Evolutionary conservation across 1,284 basidiomycete genomes (phyloP), one percentile per base, ranked within the genome.

Genomic region (Marasmius fiardii): DNA sequence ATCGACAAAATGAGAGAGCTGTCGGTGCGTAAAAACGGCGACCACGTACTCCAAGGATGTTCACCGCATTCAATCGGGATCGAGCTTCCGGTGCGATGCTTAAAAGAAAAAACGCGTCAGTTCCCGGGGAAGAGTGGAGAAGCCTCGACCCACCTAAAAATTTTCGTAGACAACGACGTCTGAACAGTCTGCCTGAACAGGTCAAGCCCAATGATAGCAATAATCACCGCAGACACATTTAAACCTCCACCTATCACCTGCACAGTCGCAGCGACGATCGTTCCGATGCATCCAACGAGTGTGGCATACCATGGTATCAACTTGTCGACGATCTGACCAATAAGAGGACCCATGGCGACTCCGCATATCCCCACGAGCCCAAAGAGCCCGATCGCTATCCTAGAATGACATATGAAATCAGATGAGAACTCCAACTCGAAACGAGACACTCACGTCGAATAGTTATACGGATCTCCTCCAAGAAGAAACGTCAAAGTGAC

Each of bases 401-500:
- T 83, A 55, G 24, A 47, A 35, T 18, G 41, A 28, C 26, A 35
- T 48, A 44, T 59, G 18, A 50, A 43, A 41, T 52, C 18, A 55
- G 56, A 41, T 21, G 20, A 23, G 37, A 8, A 28, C 28, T 33
- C 28, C 43, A 16, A 45, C 35, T 4, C 28, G 11, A 51, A 43
- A 33, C 8, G 28, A 43, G 20, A 35, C 21, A 68, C 81, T 49
- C 62, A 85, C 83, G 82, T 85, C 0, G 81, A 82, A 61, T 82
- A 88, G 63, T 82, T 64, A 62, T 89, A 90, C 1, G 85, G 86
- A 1, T 78, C 63, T 10, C 79, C 85, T 12, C 80, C 81, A 1
- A 92, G 77, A 31, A 90, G 70, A 70, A 90, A 90, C 0, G 88
- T 90, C 56, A 89, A 65, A 3, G 85, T 87, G 1, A 87, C 83